Evolutionary conservation across 345 rosid genomes (phyloP).

Genomic region (Lepidium africanum): DNA sequence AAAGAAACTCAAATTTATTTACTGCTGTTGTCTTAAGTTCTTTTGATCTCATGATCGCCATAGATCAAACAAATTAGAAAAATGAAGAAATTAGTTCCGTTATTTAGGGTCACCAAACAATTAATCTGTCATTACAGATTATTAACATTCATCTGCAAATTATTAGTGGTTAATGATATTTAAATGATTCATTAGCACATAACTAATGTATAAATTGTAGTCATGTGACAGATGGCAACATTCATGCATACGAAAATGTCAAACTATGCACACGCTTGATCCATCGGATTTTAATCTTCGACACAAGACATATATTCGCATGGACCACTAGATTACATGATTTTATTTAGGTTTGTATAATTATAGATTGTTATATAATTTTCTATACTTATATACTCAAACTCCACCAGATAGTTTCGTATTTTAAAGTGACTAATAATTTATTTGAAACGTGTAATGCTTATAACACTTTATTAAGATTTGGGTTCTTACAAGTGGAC

Average conservation of each 20-base stretch:
- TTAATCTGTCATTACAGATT: neutral
- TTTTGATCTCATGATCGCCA: too few species aligned
- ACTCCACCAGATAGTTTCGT: neutral
- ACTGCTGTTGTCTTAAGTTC: too few species aligned
- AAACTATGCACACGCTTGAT: slow-evolving; percentile 21
- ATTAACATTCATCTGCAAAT: neutral
- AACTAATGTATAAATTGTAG: neutral
- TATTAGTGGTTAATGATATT: neutral
- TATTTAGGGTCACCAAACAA: slow-evolving; percentile 16
- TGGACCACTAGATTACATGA: slow-evolving; percentile 18
- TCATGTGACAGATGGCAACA: slow-evolving; percentile 7
- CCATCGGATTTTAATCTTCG: slow-evolving; percentile 9
- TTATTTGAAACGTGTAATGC: slow-evolving; percentile 12
- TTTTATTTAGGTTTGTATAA: slow-evolving; percentile 12
- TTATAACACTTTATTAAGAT: neutral
- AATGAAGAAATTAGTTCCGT: neutral
- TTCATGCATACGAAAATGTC: slow-evolving; percentile 10
- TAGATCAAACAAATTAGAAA: neutral
- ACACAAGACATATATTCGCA: slow-evolving; percentile 21
- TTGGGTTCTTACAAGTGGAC: neutral
- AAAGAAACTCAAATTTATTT: too few species aligned
- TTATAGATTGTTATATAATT: slow-evolving; percentile 14
- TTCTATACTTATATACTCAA: slow-evolving; percentile 2
- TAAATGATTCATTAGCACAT: neutral
- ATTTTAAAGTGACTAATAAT: neutral